phyloP scores from a whole-genome alignment of 257 asterid genomes.

The Nicotiana obtusifolia region DNA sequence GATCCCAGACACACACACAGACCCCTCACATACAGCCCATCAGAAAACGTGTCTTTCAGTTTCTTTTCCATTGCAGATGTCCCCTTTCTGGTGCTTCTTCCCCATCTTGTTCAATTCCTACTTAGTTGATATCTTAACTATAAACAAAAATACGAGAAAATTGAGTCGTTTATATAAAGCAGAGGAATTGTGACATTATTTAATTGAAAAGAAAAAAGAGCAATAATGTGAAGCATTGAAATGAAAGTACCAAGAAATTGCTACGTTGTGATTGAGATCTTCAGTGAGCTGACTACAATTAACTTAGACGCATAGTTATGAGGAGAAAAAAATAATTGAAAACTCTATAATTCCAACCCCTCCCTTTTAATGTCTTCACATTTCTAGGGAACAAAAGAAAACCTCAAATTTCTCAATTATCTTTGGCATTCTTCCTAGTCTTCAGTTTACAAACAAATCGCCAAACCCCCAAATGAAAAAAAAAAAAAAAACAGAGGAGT shows the following conservation, averaged over 20 bases:
- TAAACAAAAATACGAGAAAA: neutral
- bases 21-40: neutral
- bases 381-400: neutral
- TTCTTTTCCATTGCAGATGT: neutral
- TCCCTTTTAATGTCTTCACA: neutral
- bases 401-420: neutral
- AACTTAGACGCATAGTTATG: neutral
- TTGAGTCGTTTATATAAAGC: neutral
- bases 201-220: neutral
- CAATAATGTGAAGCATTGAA: neutral
- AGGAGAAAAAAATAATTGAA: neutral
- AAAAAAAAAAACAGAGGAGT: neutral
- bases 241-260: neutral
- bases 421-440: neutral
- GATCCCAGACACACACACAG: neutral
- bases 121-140: neutral
- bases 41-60: neutral
- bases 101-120: neutral
- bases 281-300: neutral
- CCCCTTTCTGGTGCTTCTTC: neutral
- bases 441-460: constrained; percentile 1
- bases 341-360: neutral
- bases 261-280: neutral
- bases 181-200: neutral
- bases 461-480: neutral